Evolutionary conservation across 176 grass and related monocot genomes (phyloP).

Genomic region (Zoysia pacifica): DNA sequence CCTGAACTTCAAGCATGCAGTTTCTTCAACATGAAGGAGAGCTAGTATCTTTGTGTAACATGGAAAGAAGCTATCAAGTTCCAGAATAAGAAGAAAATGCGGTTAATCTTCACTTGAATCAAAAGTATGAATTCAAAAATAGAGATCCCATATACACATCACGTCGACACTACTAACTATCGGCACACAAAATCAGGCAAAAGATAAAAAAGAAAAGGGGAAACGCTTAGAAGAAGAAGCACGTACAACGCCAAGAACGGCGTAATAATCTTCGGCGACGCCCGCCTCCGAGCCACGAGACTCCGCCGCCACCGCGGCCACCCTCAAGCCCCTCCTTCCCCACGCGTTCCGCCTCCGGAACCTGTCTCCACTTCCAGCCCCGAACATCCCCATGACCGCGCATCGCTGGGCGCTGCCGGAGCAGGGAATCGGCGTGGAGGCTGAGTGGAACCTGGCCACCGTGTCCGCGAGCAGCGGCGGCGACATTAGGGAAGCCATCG

Average conservation of each 20-base stretch:
- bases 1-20: too few species aligned
- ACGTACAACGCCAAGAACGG: conserved; percentile 82
- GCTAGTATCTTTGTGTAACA: too few species aligned
- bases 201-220: neutral
- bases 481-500: conserved; percentile 37
- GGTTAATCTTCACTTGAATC: neutral
- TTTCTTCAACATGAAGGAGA: too few species aligned
- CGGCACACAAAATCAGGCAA: neutral
- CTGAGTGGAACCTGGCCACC: conserved; percentile 43
- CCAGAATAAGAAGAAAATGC: neutral
- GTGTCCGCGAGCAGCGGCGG: conserved; percentile 49
- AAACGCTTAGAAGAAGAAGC: neutral
- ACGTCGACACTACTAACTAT: neutral
- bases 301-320: conserved; percentile 54
- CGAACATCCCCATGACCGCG: conserved; percentile 16
- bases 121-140: neutral
- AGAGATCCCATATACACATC: neutral
- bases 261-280: conserved; percentile 84
- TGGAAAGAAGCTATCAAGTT: neutral
- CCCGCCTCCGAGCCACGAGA: conserved; percentile 40
- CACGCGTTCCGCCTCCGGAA: conserved; percentile 9
- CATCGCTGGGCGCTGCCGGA: conserved; percentile 42
- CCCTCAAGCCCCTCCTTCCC: conserved; percentile 32
- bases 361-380: conserved; percentile 15
- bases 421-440: conserved; percentile 39